Evolutionary conservation across 306 rosid species (phyloP), one percentile per base, ranked within the genome.

Genomic region (Potentilla sterilis): DNA sequence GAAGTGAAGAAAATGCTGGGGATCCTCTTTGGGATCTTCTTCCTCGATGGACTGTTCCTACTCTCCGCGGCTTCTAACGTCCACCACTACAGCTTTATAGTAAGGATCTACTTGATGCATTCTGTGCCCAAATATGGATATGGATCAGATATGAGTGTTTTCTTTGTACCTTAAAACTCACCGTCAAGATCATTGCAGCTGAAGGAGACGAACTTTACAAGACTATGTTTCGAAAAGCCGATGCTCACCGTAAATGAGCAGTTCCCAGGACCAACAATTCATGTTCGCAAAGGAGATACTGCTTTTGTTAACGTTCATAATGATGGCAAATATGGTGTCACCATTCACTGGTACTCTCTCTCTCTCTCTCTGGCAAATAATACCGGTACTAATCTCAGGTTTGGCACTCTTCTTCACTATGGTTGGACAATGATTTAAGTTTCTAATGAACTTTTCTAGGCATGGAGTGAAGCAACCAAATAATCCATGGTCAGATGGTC

Each of bases 401-500:
- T 22, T 57, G 35, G 10, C 2, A 57, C 63, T 57, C 63, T 57
- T 9, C 51, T 41, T 57, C 34, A 57, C 16, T 22, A 57, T 9
- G 6, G 63, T 11, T 57, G 34, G 16, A 57, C 3, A 15, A 15
- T 55, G 61, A 55, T n/a, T 21, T 10, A 11, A 9, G 35, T 35
- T 5, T 9, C 9, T 16, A 14, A n/a, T n/a, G n/a, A n/a, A 57
- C 16, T 4, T 1, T 16, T 19, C 2, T 7, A 80, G 86, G 81
- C 84, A 83, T 38, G 86, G 86, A 75, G 86, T 83, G 37, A 83
- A 57, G 13, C 83, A 83, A 54, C 81, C 86, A 13, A 75, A 67
- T 38, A 83, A 83, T 80, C 86, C 86, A 58, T 83, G 86, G 86
- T 76, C 83, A 15, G 86, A 83, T 61, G 86, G 83, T 14, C 86